phyloP scores from a whole-genome alignment of 352 stramenopile species.

The Blastocystis sp. region DNA sequence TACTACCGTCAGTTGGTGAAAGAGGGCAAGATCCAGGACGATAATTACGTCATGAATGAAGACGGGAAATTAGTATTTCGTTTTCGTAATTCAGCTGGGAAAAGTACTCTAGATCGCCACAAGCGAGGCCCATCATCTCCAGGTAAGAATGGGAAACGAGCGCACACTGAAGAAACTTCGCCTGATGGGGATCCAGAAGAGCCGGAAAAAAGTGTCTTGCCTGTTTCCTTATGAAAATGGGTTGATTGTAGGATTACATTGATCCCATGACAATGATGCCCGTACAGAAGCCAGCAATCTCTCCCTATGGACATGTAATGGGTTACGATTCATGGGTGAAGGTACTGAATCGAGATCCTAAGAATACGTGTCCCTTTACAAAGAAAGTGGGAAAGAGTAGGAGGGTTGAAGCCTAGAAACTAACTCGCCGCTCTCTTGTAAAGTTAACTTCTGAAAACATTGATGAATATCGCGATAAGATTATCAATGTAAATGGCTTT shows the following conservation, averaged over 20 bases:
- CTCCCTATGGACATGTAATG: conserved; percentile 60
- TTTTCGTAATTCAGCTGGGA: conserved; percentile 20
- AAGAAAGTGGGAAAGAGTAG: conserved; percentile 25
- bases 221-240: background rate
- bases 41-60: conserved; percentile 62
- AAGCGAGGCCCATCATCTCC: background rate
- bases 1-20: conserved; percentile 64
- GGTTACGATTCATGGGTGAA: conserved; percentile 58
- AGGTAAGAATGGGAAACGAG: background rate
- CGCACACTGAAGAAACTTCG: background rate
- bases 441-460: conserved; percentile 53
- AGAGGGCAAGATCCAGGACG: conserved; percentile 64
- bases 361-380: conserved; percentile 60
- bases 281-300: conserved; percentile 42
- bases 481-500: conserved; percentile 39
- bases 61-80: conserved; percentile 64
- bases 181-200: background rate
- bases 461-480: conserved; percentile 60
- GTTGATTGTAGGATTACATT: conserved; percentile 47
- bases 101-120: background rate
- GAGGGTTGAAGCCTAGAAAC: background rate
- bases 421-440: conserved; percentile 49
- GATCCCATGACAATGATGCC: conserved; percentile 62
- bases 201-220: background rate
- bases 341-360: conserved; percentile 43